Base-by-base conservation (phyloP, 352 stramenopile genomes). In the Phytophthora sansomeana region DNA sequence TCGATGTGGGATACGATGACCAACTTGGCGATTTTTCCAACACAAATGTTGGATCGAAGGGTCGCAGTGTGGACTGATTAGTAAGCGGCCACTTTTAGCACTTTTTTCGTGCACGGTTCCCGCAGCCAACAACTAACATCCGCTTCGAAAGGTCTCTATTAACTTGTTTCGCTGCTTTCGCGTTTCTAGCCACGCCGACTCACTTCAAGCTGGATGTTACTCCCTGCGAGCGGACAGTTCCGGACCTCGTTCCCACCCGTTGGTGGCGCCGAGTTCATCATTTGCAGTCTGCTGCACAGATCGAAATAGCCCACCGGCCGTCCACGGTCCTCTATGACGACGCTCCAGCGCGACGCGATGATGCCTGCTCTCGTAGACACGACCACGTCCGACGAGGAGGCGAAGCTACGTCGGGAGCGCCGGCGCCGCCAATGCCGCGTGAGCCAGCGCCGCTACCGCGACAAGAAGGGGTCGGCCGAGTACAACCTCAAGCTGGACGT, bases 401-500 rank as follows among this genome's bases (percentile, higher is more conserved):
- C 29, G 16, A 24, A 43, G 6, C 56, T 14, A n/a, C 71, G 75
- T 14, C 71, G 69, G 7, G 80, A 82, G 30, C 77, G 77, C 26
- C 74, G 81, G 0, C 82, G 80, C 29, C 68, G 72, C 28, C 82
- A 93, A 64, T 86, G 82, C 59, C 82, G 85, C 48, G 74, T 85
- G 60, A 91, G 75, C 69, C 85, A 93, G 59, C 77, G 82, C 6
- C 74, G 81, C 26, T 91, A 93, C 65, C 79, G 85, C 47, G 78
- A 89, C 70, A 89, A 88, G 60, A 81, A 88, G 47, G 72, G 68
- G 26, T 91, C 83, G 46, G 57, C 60, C 29, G 78, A 91, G 67
- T 89, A 91, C 70, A 89, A 90, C 46, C 73, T 91, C 24, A 71
- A 75, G 19, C 65, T 91, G 32, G 81, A 91, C 44, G 78, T 93